Conservation (phyloP, 2,329 filamentous ascomycete species). For the Rhynchosporium agropyri region DNA sequence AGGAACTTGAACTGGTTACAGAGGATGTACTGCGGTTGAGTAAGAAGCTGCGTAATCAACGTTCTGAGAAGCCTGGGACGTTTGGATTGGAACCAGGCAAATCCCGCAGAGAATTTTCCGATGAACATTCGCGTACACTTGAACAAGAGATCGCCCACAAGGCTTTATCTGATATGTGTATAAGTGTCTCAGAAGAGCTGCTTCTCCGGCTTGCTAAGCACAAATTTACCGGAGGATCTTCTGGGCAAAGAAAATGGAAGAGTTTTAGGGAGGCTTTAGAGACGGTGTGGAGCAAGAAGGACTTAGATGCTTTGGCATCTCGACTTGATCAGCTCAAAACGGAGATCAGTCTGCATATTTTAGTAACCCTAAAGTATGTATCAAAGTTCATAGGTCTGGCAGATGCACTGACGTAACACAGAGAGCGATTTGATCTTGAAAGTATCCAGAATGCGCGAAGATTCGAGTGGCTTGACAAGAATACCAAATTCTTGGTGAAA, state of each 20-base stretch:
- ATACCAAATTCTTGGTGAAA: slow-evolving; percentile 1
- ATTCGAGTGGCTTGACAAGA: not conserved
- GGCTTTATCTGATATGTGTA: slow-evolving; percentile 15
- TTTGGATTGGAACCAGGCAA: not conserved
- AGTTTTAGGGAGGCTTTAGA: slow-evolving; percentile 32
- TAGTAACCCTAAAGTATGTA: not conserved
- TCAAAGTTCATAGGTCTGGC: not conserved
- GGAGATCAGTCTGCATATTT: not conserved
- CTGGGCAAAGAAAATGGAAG: slow-evolving; percentile 27
- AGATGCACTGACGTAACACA: not conserved
- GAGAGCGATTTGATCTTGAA: not conserved
- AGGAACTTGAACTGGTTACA: slow-evolving; percentile 20
- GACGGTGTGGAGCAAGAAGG: slow-evolving; percentile 30
- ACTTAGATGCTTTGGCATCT: slow-evolving; percentile 17
- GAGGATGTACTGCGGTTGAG: slow-evolving; percentile 13
- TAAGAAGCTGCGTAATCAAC: not conserved
- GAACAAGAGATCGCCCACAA: not conserved
- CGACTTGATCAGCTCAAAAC: slow-evolving; percentile 11
- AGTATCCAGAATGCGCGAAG: not conserved
- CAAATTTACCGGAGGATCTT: slow-evolving; percentile 18
- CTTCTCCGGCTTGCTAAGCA: slow-evolving; percentile 10
- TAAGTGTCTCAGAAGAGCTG: slow-evolving; percentile 17
- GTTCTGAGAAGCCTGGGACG: not conserved
- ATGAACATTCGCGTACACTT: not conserved
- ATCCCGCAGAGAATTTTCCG: not conserved